A percentile compares a stretch with the other conserved stretches of the same genome.
Conservation (phyloP, 176 grass and related monocot genomes). For the Ampelocalamus luodianensis region DNA sequence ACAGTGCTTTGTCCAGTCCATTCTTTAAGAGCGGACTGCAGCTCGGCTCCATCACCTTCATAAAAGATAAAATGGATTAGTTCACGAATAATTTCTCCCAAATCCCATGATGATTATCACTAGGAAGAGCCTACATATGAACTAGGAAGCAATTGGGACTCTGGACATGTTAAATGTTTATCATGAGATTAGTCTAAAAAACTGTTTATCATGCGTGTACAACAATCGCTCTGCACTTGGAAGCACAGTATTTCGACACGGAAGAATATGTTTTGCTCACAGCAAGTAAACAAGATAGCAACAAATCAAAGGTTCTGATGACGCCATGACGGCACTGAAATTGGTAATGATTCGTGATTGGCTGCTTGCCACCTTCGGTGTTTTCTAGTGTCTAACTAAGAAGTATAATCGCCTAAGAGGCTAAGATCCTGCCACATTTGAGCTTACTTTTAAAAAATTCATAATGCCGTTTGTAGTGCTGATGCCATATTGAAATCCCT, state of each 20-base stretch:
- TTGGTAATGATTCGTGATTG: not conserved
- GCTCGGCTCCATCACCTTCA: conserved; percentile 78
- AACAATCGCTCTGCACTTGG: not conserved
- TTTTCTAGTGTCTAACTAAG: conserved; percentile 1
- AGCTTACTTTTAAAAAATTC: not conserved
- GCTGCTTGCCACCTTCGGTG: not conserved
- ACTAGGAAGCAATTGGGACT: not conserved
- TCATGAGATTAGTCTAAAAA: not conserved
- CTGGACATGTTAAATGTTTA: not conserved
- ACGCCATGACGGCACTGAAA: not conserved
- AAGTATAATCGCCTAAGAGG: not conserved
- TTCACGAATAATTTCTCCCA: not conserved
- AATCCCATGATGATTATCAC: not conserved
- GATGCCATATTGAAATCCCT: not conserved
- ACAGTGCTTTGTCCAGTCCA: conserved; percentile 86
- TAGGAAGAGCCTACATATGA: not conserved
- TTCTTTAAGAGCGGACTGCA: conserved; percentile 69
- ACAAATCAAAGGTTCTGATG: not conserved
- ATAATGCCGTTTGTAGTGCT: not conserved
- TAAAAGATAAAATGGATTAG: not conserved
- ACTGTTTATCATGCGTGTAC: not conserved
- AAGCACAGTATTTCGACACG: not conserved
- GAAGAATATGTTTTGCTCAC: not conserved
- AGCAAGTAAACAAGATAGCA: not conserved
- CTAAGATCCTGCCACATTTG: not conserved